Evolutionary conservation across 805 yeast species (phyloP), one percentile per base, ranked within the genome.

Genomic region (Clavispora phyllophila): DNA sequence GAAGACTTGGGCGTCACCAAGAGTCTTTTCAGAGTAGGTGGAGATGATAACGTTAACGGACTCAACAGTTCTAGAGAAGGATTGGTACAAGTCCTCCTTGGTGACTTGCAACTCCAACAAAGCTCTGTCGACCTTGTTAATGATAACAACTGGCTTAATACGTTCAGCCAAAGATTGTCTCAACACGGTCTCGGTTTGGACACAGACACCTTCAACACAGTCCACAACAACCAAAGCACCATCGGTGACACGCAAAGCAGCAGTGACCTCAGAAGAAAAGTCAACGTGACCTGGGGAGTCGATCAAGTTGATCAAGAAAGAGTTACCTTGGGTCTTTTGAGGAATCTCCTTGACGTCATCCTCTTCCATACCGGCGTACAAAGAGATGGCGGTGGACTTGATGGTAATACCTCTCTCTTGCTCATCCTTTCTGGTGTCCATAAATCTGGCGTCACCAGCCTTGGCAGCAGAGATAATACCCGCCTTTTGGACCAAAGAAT

Each of bases 221-320:
- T 93, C 98, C 69, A 91, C 98, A 63, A 91, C 99, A 63, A 91
- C 98, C 69, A 91, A 82, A 70, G 99, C 98, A 89, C 99, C 99
- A 72, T 91, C 99, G 61, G 98, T 93, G 66, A 91, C 98, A 80
- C 99, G 90, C 69, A 91, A 84, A 75, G 99, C 99, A 63, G 98
- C 98, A 68, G 98, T 93, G 67, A 91, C 99, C 78, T 91, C 99
- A 60, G 98, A 93, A 54, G 97, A 89, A 90, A 91, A 91, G 79
- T 91, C 99, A 82, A 91, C 98, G 97, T 91, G 99, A 87, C 99
- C 99, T 77, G 99, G 99, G 61, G 99, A 93, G 76, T 91, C 99
- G 65, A 91, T 91, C 83, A 91, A 82, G 88, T 91, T 91, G 62
- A 91, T 83, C 78, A 91, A 85, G 84, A 91, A 91, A 71, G 84